A percentile compares a stretch with the other conserved stretches of the same genome.
Conservation (phyloP, 371 early-diverging fungal genomes). For the Dichotomocladium elegans region DNA sequence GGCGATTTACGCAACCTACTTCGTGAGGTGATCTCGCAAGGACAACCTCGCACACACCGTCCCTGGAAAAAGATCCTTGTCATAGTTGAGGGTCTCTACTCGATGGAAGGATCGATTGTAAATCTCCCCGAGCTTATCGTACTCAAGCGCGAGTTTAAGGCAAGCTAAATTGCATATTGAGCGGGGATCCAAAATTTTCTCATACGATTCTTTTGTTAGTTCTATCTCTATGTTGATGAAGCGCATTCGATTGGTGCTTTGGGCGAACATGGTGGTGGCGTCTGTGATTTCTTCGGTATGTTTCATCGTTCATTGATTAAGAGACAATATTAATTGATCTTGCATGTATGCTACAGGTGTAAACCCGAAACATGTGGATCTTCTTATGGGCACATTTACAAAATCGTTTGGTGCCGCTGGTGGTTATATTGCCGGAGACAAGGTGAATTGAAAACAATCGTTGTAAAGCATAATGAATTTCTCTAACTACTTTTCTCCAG, state of each 20-base stretch:
- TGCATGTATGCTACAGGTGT: constrained; percentile 54
- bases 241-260: constrained; percentile 98
- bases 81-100: constrained; percentile 98
- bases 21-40: constrained; percentile 93
- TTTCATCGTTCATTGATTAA: too few relatives aligned
- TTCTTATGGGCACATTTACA: constrained; percentile 99
- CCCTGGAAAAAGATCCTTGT: constrained; percentile 99
- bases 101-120: constrained; percentile 98
- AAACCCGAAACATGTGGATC: constrained; percentile 90
- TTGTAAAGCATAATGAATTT: not conserved
- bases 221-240: constrained; percentile 96
- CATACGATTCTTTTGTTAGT: constrained; percentile 31
- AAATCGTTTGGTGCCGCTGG: constrained; percentile 99
- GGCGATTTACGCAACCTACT: constrained; percentile 85
- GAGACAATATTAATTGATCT: not conserved
- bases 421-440: constrained; percentile 90
- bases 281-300: constrained; percentile 86
- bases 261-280: constrained; percentile 89
- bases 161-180: constrained; percentile 24
- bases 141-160: constrained; percentile 95
- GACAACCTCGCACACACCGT: constrained; percentile 98
- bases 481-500: constrained; percentile 11
- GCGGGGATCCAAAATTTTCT: too few relatives aligned
- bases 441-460: not conserved
- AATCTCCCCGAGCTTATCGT: constrained; percentile 89